A percentile compares a stretch with the other conserved stretches of the same genome.
phyloP scores from a whole-genome alignment of 2,329 filamentous ascomycete genomes.

The Aureobasidium pullulans region DNA sequence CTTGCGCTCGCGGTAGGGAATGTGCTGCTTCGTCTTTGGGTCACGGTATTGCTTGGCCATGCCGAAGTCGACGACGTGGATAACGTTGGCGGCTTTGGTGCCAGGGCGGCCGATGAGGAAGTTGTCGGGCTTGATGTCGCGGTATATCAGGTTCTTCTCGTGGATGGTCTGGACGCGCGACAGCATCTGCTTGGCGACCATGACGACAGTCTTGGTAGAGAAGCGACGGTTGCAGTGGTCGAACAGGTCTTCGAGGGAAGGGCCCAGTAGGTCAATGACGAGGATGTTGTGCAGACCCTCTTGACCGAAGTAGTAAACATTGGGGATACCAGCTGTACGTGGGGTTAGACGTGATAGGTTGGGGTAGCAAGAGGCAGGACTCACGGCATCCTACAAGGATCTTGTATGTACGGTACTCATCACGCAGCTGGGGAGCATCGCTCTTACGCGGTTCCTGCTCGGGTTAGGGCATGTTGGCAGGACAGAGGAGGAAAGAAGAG shows the following conservation, averaged over 20 bases:
- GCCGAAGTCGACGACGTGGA: conserved; percentile 97
- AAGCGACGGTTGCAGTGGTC: conserved; percentile 95
- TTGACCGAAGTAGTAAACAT: conserved; percentile 99
- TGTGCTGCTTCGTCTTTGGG: conserved; percentile 98
- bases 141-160: conserved; percentile 98
- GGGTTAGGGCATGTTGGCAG: neutral
- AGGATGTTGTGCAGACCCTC: conserved; percentile 98
- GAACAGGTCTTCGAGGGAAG: conserved; percentile 92
- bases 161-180: conserved; percentile 91
- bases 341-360: neutral
- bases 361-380: conserved; percentile 34
- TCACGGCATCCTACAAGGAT: conserved; percentile 98
- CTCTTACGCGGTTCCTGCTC: conserved; percentile 91
- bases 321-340: conserved; percentile 80
- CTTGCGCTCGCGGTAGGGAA: conserved; percentile 94
- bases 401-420: conserved; percentile 99
- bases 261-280: conserved; percentile 91
- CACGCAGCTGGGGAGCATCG: conserved; percentile 92
- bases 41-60: conserved; percentile 99
- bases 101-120: conserved; percentile 91
- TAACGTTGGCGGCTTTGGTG: conserved; percentile 93
- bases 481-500: neutral
- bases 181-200: conserved; percentile 99
- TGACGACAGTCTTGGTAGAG: conserved; percentile 94
- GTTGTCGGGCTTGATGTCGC: conserved; percentile 99